Evolutionary conservation across 2,329 filamentous ascomycete genomes (phyloP).

Genomic region (Fusarium domesticum): DNA sequence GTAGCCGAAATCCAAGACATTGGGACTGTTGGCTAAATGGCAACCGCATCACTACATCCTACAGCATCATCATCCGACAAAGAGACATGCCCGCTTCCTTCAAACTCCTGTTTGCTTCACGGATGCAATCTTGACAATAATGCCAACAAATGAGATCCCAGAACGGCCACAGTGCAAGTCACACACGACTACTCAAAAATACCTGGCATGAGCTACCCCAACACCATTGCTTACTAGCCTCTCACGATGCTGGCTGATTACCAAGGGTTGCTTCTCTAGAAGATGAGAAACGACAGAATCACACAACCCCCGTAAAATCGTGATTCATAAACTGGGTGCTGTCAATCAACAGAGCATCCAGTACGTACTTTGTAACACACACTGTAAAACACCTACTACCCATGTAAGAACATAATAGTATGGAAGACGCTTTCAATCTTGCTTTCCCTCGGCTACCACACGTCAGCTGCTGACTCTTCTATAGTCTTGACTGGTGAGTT

Average conservation of each 20-base stretch:
- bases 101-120: constrained; percentile 9
- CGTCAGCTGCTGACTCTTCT: not conserved
- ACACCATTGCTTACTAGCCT: constrained; percentile 25
- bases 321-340: not conserved
- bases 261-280: constrained; percentile 8
- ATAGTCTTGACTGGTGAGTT: not conserved
- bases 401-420: too few species aligned
- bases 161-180: constrained; percentile 24
- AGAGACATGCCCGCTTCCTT: constrained; percentile 2
- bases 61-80: not conserved
- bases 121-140: constrained; percentile 21
- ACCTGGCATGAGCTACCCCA: constrained; percentile 17
- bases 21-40: not conserved
- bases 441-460: not conserved
- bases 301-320: not conserved
- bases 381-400: too few species aligned
- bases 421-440: not conserved
- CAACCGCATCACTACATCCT: not conserved
- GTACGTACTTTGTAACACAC: too few species aligned
- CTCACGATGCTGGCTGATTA: constrained; percentile 2
- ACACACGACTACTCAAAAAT: constrained; percentile 23
- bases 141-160: constrained; percentile 23
- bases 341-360: not conserved
- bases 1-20: not conserved
- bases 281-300: constrained; percentile 10